Conservation (phyloP, 2,329 filamentous ascomycete species). For the Aulographum hederae region DNA sequence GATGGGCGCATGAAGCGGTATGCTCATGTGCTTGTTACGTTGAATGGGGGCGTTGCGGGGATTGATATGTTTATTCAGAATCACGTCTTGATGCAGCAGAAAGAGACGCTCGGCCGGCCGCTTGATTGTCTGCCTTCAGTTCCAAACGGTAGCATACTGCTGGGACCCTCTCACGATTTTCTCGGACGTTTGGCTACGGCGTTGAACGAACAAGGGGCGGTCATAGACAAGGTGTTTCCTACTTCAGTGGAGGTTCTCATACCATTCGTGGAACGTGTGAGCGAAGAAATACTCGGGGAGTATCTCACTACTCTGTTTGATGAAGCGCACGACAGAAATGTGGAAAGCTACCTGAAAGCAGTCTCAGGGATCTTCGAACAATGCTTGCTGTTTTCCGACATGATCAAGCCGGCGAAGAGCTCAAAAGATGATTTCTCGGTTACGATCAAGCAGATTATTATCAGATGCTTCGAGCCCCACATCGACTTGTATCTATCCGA, state of each 20-base stretch:
- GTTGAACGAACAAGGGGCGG: conserved; percentile 62
- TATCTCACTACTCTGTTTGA: conserved; percentile 77
- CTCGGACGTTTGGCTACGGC: conserved; percentile 58
- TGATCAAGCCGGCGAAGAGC: conserved; percentile 47
- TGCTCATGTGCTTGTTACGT: conserved; percentile 61
- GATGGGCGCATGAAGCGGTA: conserved; percentile 80
- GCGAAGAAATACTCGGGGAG: conserved; percentile 65
- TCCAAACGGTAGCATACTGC: conserved; percentile 27
- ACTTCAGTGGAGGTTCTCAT: conserved; percentile 52
- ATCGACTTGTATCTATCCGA: conserved; percentile 87
- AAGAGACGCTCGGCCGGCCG: conserved; percentile 51
- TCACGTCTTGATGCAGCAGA: conserved; percentile 56
- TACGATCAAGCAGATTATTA: conserved; percentile 42
- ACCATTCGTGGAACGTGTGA: conserved; percentile 62
- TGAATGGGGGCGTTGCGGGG: conserved; percentile 65
- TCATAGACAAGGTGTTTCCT: conserved; percentile 73
- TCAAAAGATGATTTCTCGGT: conserved; percentile 42
- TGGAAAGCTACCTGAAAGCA: conserved; percentile 65
- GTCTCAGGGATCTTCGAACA: conserved; percentile 81
- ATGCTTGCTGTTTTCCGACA: conserved; percentile 56
- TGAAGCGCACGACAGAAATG: conserved; percentile 60
- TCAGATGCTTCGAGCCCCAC: conserved; percentile 72
- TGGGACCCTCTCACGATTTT: conserved; percentile 67
- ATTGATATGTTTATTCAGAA: conserved; percentile 79
- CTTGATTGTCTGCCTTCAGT: conserved; percentile 65